Evolutionary conservation across 192 early-diverging fungal species (phyloP).

Genomic region (Backusella sp.): DNA sequence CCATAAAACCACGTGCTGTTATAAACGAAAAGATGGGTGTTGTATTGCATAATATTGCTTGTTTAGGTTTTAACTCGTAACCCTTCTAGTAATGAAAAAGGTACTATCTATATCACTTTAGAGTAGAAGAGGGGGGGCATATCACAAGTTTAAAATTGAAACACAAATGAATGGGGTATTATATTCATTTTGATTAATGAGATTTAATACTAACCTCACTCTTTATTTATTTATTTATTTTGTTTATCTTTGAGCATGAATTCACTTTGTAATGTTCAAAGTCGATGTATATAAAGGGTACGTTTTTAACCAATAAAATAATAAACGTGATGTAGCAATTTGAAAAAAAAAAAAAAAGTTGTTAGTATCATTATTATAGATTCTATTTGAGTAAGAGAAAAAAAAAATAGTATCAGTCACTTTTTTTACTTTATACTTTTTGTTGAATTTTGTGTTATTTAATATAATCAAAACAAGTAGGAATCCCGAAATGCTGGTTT

Average conservation of each 20-base stretch:
- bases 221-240: neutral
- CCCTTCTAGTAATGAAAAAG: neutral
- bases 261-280: neutral
- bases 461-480: neutral
- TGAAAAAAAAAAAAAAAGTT: no score
- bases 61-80: neutral
- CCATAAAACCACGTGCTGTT: neutral
- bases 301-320: no score
- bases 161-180: neutral
- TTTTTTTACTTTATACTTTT: neutral
- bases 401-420: neutral
- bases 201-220: neutral
- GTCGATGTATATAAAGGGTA: no score
- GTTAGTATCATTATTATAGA: no score
- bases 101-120: neutral
- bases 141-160: neutral
- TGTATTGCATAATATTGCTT: neutral
- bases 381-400: neutral
- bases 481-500: neutral
- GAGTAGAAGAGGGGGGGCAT: neutral
- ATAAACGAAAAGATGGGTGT: neutral
- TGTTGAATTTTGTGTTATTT: neutral
- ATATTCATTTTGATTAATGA: neutral
- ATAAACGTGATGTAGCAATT: no score
- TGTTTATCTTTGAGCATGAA: neutral